These are phyloP conservation scores for Xerophyta viscosa DNA, from an alignment of 106 monocot genomes.

Conservation along the genomic window DNA sequence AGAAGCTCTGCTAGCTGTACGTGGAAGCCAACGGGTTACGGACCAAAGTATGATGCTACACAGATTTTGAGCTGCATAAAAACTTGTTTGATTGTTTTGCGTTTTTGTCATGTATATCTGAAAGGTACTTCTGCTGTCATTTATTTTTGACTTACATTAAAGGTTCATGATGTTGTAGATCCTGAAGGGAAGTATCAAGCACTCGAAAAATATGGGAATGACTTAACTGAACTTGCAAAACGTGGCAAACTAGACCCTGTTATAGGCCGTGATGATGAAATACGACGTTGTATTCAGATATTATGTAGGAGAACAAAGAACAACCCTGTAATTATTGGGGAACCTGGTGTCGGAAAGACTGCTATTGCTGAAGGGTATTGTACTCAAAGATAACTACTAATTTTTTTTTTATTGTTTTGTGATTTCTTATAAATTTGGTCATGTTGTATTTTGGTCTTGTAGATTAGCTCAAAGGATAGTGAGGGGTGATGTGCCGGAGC, in stretches of 20 bases:
- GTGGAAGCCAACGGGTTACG: conserved; percentile 83
- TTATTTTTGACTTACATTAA: background rate
- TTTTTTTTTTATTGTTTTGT: background rate
- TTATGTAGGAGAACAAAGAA: conserved; percentile 94
- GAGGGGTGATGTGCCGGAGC: conserved; percentile 95
- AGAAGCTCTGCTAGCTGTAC: conserved; percentile 56
- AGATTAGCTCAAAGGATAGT: conserved; percentile 98
- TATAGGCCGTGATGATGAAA: conserved; percentile 95
- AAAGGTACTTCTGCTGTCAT: no score
- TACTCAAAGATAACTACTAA: background rate
- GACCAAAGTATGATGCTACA: conserved; percentile 65
- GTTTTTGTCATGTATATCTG: no score
- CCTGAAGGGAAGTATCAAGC: conserved; percentile 92
- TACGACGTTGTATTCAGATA: conserved; percentile 94
- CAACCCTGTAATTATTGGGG: conserved; percentile 96
- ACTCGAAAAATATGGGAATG: conserved; percentile 83
- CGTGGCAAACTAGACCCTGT: conserved; percentile 93
- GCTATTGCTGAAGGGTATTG: conserved; percentile 98
- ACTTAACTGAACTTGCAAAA: conserved; percentile 80
- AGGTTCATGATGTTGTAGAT: conserved; percentile 28
- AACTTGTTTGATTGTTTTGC: no score
- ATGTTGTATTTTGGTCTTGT: conserved; percentile 7
- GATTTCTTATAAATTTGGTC: background rate
- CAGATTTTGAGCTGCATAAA: background rate
- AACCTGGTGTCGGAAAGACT: conserved; percentile 99